These are phyloP conservation scores for Alternaria infectoria DNA, from an alignment of 2,329 filamentous ascomycete species.

Conservation along the genomic window DNA sequence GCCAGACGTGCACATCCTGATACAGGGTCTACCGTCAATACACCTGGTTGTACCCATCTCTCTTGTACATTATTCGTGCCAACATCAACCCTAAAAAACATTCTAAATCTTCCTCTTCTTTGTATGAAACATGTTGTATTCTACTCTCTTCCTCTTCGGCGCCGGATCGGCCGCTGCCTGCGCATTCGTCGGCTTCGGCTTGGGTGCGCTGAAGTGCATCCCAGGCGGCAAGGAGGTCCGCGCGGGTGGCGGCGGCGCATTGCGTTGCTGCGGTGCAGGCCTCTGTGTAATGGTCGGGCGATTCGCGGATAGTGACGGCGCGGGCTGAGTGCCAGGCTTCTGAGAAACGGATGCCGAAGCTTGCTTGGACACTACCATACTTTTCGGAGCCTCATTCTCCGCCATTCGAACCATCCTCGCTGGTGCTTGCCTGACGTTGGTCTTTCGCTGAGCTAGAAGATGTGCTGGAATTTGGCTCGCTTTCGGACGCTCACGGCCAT, in stretches of 20 bases:
- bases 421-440: conserved; percentile 33
- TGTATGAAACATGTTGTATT: conserved; percentile 28
- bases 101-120: conserved; percentile 20
- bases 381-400: conserved; percentile 31
- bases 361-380: conserved; percentile 34
- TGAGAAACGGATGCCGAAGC: conserved; percentile 31
- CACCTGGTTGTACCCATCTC: not conserved
- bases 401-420: conserved; percentile 41
- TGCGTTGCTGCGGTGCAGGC: conserved; percentile 21
- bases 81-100: not conserved
- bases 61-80: not conserved
- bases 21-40: not conserved
- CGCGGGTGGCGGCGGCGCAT: conserved; percentile 15
- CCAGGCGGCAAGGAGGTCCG: conserved; percentile 37
- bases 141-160: conserved; percentile 25
- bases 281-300: conserved; percentile 33
- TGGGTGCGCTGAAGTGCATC: conserved; percentile 40
- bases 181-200: conserved; percentile 17
- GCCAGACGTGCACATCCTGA: not conserved
- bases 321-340: conserved; percentile 8
- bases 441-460: conserved; percentile 33
- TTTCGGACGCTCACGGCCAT: conserved; percentile 39
- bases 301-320: conserved; percentile 7
- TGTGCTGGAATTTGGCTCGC: conserved; percentile 38
- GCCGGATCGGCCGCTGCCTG: conserved; percentile 13